Evolutionary conservation across 441 rosid species (phyloP), one percentile per base, ranked within the genome.

Genomic region (Brassica hybrid): DNA sequence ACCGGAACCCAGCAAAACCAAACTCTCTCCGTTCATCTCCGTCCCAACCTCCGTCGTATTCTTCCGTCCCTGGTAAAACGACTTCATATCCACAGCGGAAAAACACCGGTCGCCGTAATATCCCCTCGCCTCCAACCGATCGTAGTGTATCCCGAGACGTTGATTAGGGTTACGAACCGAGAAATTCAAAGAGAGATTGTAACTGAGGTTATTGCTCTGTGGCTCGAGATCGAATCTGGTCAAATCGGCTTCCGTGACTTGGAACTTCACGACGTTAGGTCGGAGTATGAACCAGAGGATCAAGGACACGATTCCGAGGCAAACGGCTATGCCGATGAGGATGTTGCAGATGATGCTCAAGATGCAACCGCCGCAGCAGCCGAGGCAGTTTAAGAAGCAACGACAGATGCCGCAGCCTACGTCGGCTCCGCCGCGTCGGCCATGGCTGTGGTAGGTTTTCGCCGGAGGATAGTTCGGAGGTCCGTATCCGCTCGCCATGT

Each of bases 61-160:
- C 56, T 77, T 56, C 27, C 12, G 76, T 1, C 80, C 76, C 67
- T 65, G 80, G 0, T 71, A 71, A 71, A 71, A 71, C 67, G 72
- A 45, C 38, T 61, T 7, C 54, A 77, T n/a, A 58, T 32, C 67
- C 43, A 43, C 76, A 7, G 54, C 65, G 0, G 72, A 54, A 0
- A 77, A 77, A 18, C 76, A 19, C 43, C 58, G 54, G 10, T 45
- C 76, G 11, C 72, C 80, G 9, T 77, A 77, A 17, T 27, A 77
- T 18, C 76, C 80, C 1, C 52, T 77, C n/a, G 59, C 76, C n/a
- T 71, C 76, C 10, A 71, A n/a, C 67, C 21, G 25, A 41, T 77
- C 80, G n/a, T 77, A 77, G 18, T 57, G 76, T 4, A 77, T 77
- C 38, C 80, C 76, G 5, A 77, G 76, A 10, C 80, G 71, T n/a